Percentiles rank a stretch among this genome's conserved stretches.
Conservation (phyloP, 2,329 filamentous ascomycete species). For the Neoscytalidium dimidiatum region DNA sequence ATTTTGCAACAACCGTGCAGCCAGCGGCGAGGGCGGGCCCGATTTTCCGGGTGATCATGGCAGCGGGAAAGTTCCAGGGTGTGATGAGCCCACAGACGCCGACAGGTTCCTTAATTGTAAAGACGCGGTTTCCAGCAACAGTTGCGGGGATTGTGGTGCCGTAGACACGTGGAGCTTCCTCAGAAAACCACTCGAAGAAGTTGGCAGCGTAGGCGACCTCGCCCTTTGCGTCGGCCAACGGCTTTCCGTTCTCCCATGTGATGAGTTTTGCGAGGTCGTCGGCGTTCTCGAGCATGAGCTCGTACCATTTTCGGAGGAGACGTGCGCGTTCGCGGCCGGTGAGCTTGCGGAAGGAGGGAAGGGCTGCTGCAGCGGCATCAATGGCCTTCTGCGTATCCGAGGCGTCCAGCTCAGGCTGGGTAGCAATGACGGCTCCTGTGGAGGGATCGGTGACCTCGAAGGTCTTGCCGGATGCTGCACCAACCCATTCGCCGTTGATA, state of each 20-base stretch:
- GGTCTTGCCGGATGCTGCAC: conserved; percentile 82
- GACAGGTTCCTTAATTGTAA: conserved; percentile 80
- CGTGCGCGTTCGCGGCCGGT: conserved; percentile 75
- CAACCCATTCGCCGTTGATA: conserved; percentile 91
- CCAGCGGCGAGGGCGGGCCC: conserved; percentile 81
- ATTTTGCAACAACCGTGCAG: conserved; percentile 91
- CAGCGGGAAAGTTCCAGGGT: conserved; percentile 78
- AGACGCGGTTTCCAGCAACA: conserved; percentile 70
- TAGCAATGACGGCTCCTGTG: conserved; percentile 77
- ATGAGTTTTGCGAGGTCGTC: conserved; percentile 82
- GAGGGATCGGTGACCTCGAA: conserved; percentile 90
- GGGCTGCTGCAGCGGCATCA: conserved; percentile 74
- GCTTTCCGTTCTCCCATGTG: conserved; percentile 90
- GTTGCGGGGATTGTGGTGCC: conserved; percentile 74
- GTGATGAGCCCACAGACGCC: conserved; percentile 83
- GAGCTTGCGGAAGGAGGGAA: conserved; percentile 68
- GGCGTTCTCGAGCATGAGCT: conserved; percentile 74
- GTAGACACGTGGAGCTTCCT: conserved; percentile 27
- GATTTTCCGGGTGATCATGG: conserved; percentile 54
- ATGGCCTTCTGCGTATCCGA: conserved; percentile 82
- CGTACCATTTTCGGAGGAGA: conserved; percentile 77
- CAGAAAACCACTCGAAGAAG: conserved; percentile 32
- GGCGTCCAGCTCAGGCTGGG: conserved; percentile 78
- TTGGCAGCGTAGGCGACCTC: conserved; percentile 28
- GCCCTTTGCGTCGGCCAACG: conserved; percentile 53